Evolutionary conservation across 345 rosid species (phyloP), one percentile per base, ranked within the genome.

Genomic region (Eucalyptus sp.): DNA sequence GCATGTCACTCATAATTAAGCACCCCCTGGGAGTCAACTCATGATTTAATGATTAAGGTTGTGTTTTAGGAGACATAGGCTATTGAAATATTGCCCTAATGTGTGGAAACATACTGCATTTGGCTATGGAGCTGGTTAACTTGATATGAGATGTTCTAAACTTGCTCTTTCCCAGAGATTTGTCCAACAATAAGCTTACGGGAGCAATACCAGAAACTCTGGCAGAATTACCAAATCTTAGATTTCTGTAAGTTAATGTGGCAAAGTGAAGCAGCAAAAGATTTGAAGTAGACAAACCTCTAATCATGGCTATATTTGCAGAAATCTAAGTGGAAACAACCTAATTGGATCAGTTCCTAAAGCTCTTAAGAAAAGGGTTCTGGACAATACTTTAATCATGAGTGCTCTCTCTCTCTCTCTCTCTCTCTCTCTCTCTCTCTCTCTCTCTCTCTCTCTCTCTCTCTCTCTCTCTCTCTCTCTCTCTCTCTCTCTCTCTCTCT

Each of bases 161-260:
- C 68, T 62, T 62, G 17, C 10, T 44, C 37, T 24, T 46, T 62
- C 22, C 4, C 92, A 95, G 96, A 92, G 97, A 96, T 89, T 90
- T 95, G 62, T 96, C 98, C 6, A 88, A 92, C 66, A 96, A 94
- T 86, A 89, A 54, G 54, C 90, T 96, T 86, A 88, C 90, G n/a
- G 97, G 97, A 68, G 31, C 86, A 2, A 86, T 96, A 62, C 97
- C 97, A 6, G 86, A 22, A 1, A 87, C 91, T 87, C 88, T 96
- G 1, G 89, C 93, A 10, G 50, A 88, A 25, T 54, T 95, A 91
- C 44, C 86, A 20, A 60, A 41, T 51, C 89, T 96, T 66, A 94
- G 29, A 56, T 37, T 88, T 90, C 89, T 96, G 95, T 95, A 89
- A 93, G 96, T 94, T 7, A 33, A 43, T 22, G 5, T 64, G 20